Conservation (phyloP, 805 yeast species). For the Kodamaea kakaduensis region DNA sequence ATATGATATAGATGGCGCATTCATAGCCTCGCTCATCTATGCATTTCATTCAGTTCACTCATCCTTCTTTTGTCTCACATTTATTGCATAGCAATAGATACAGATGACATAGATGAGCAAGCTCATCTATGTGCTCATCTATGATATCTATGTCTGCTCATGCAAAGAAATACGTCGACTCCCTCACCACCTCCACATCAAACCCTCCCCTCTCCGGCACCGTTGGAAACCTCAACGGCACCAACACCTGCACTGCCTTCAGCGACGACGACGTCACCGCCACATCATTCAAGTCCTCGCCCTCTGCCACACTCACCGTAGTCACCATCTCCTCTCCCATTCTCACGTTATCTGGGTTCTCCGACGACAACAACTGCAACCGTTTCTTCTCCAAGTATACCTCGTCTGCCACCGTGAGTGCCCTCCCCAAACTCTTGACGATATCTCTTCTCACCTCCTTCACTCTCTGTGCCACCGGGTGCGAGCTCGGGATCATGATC, state of each 20-base stretch:
- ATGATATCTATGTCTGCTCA: conserved; percentile 13
- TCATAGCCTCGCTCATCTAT: background rate
- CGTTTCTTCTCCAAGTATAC: conserved; percentile 66
- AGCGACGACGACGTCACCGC: conserved; percentile 19
- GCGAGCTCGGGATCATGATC: conserved; percentile 48
- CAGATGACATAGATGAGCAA: too few relatives aligned
- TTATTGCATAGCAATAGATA: too few relatives aligned
- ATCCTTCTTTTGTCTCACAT: too few relatives aligned
- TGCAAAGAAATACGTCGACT: conserved; percentile 77
- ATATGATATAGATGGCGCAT: too few relatives aligned
- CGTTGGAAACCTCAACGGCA: conserved; percentile 66
- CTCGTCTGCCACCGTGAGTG: conserved; percentile 67
- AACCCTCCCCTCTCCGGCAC: conserved; percentile 81
- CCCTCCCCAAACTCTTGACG: conserved; percentile 48
- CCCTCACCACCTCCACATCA: conserved; percentile 67
- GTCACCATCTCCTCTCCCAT: conserved; percentile 59
- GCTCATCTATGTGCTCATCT: too few relatives aligned
- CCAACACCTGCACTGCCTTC: conserved; percentile 44
- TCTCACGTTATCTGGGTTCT: conserved; percentile 44
- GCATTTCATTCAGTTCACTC: too few relatives aligned
- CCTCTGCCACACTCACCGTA: conserved; percentile 56
- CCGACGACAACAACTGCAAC: conserved; percentile 49
- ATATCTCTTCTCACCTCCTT: conserved; percentile 46
- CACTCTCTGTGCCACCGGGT: conserved; percentile 50
- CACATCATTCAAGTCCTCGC: conserved; percentile 23